Percentiles rank a stretch among this genome's conserved stretches.
Evolutionary conservation across 2,329 filamentous ascomycete genomes (phyloP).

Genomic region (Penicillium thymicola): DNA sequence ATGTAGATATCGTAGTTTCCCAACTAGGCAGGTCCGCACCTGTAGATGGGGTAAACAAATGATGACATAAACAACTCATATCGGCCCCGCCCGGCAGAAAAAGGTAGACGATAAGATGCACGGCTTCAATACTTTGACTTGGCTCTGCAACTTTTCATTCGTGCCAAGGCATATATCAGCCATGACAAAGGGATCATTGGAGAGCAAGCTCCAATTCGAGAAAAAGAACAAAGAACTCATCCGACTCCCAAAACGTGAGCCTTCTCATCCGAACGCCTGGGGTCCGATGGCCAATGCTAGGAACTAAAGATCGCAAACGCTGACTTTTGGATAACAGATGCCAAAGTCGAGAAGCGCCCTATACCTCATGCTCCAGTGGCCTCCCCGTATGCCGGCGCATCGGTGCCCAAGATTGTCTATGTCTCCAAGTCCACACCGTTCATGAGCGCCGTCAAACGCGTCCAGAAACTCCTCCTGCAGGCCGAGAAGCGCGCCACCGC

Average conservation of each 20-base stretch:
- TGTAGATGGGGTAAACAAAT: not conserved
- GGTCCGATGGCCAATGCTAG: not conserved
- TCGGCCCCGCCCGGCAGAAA: conserved; percentile 14
- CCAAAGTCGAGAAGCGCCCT: conserved; percentile 54
- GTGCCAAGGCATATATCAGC: not conserved
- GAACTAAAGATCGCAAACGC: conserved; percentile 2
- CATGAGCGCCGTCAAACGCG: conserved; percentile 58
- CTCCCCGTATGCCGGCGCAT: conserved; percentile 51
- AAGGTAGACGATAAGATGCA: conserved; percentile 11
- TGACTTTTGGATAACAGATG: conserved; percentile 34
- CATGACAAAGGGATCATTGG: conserved; percentile 25
- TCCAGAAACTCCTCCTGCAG: conserved; percentile 53
- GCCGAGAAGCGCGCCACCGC: conserved; percentile 52
- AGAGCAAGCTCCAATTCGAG: conserved; percentile 36
- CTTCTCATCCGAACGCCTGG: not conserved
- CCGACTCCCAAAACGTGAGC: conserved; percentile 38
- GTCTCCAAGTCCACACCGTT: conserved; percentile 54
- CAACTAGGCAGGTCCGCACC: not conserved
- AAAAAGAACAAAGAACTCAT: conserved; percentile 38
- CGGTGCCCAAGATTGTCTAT: conserved; percentile 55
- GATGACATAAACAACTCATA: not conserved
- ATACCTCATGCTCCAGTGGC: conserved; percentile 56
- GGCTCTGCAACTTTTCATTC: not conserved
- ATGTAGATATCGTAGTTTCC: not conserved
- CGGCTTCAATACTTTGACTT: not conserved